phyloP scores from a whole-genome alignment of 305 asterid species.

The Lippia alba region DNA sequence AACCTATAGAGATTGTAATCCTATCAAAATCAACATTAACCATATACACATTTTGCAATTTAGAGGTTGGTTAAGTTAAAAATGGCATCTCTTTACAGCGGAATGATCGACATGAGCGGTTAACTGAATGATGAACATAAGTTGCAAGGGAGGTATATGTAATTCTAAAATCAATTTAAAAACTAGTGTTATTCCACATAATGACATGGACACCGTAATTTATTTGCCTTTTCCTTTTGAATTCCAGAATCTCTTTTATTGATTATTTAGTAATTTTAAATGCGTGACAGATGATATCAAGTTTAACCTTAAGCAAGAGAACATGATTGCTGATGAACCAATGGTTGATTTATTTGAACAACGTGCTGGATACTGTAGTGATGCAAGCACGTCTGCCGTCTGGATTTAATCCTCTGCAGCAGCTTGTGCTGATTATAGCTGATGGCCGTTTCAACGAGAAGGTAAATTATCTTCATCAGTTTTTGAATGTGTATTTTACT shows the following conservation, averaged over 20 bases:
- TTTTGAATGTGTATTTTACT: not conserved
- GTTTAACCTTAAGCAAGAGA: slow-evolving; percentile 91
- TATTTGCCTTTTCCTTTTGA: not conserved
- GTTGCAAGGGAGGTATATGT: not conserved
- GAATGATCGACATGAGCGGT: not conserved
- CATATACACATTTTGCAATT: too few relatives aligned
- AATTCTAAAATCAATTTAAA: not conserved
- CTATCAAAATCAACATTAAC: too few relatives aligned
- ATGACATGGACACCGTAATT: not conserved
- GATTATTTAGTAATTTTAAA: slow-evolving; percentile 22
- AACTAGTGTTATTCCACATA: not conserved
- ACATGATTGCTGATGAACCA: slow-evolving; percentile 77
- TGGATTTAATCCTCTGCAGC: slow-evolving; percentile 94
- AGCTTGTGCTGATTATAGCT: slow-evolving; percentile 91
- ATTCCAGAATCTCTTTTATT: not conserved
- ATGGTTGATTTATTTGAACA: slow-evolving; percentile 81
- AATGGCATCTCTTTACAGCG: not conserved
- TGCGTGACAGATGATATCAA: slow-evolving; percentile 81
- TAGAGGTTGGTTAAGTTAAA: too few relatives aligned
- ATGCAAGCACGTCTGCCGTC: slow-evolving; percentile 79
- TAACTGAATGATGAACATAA: too few relatives aligned
- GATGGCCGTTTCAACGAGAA: slow-evolving; percentile 92
- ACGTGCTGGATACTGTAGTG: slow-evolving; percentile 69
- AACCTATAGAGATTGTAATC: too few relatives aligned
- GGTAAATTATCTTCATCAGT: slow-evolving; percentile 45